Evolutionary conservation across 306 rosid species (phyloP).

Genomic region (Carpinus viminea): DNA sequence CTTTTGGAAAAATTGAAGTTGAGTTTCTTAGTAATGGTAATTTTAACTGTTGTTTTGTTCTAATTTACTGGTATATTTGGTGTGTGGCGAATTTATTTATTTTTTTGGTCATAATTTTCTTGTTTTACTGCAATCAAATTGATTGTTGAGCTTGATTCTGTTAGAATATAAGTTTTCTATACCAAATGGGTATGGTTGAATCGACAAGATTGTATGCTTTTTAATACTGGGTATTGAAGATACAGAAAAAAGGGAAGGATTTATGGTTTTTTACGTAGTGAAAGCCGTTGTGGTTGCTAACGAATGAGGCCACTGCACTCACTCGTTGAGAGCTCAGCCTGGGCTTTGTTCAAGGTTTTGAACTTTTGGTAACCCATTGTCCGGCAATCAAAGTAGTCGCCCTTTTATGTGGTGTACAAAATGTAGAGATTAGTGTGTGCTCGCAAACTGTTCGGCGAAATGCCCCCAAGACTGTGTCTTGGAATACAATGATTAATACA

Average conservation of each 20-base stretch:
- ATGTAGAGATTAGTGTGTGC: constrained; percentile 41
- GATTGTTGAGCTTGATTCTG: background rate
- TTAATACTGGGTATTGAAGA: background rate
- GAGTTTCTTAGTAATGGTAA: too few relatives aligned
- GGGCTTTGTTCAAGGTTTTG: constrained; percentile 37
- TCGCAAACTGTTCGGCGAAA: constrained; percentile 55
- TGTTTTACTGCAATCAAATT: too few relatives aligned
- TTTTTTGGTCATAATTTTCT: too few relatives aligned
- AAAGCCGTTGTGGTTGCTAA: too few relatives aligned
- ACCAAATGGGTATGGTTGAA: background rate
- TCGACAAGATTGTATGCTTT: background rate
- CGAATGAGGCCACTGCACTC: constrained; percentile 17
- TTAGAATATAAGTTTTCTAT: background rate
- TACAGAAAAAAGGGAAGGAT: background rate
- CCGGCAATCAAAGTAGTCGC: constrained; percentile 56
- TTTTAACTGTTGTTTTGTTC: too few relatives aligned
- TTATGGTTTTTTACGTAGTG: background rate
- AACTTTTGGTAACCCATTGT: constrained; percentile 56
- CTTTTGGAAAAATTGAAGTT: background rate
- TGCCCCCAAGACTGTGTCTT: constrained; percentile 70
- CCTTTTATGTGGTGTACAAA: constrained; percentile 38
- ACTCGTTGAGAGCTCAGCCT: constrained; percentile 29
- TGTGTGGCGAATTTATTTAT: too few relatives aligned
- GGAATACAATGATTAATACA: constrained; percentile 61
- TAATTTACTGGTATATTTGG: too few relatives aligned